Evolutionary conservation across 805 yeast species (phyloP).

Genomic region (Komagataella phaffii): DNA sequence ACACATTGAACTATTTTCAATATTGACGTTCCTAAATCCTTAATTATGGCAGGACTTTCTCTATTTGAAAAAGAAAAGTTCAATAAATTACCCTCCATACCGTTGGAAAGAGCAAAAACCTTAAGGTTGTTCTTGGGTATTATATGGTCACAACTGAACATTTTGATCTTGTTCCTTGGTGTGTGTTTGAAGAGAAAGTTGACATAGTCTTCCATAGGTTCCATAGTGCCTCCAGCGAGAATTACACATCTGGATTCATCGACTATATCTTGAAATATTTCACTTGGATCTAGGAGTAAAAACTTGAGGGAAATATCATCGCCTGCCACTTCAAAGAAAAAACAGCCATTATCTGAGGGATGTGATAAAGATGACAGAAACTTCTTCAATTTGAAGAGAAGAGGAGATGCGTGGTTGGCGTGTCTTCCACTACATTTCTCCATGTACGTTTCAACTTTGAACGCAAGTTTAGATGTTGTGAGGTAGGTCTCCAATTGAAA

Average conservation of each 20-base stretch:
- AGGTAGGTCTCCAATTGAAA: constrained; percentile 55
- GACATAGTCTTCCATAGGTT: constrained; percentile 3
- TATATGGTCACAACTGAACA: constrained; percentile 72
- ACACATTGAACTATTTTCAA: constrained; percentile 25
- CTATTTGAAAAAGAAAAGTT: constrained; percentile 65
- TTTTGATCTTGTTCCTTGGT: constrained; percentile 22
- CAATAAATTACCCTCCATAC: constrained; percentile 18
- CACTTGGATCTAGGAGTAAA: constrained; percentile 69
- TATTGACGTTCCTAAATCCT: constrained; percentile 36
- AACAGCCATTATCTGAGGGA: constrained; percentile 69
- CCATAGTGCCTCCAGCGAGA: constrained; percentile 80
- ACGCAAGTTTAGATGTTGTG: constrained; percentile 61
- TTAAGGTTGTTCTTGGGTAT: constrained; percentile 58
- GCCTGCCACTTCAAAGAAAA: constrained; percentile 40
- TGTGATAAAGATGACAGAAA: constrained; percentile 56
- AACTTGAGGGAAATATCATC: constrained; percentile 36
- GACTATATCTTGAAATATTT: constrained; percentile 50
- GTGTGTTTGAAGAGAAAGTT: constrained; percentile 29
- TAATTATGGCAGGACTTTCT: constrained; percentile 27
- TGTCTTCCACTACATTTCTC: constrained; percentile 12
- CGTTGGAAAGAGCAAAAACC: constrained; percentile 36
- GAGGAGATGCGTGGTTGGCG: constrained; percentile 24
- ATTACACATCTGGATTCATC: constrained; percentile 56
- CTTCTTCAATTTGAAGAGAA: constrained; percentile 49
- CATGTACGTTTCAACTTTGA: constrained; percentile 66